Base-by-base conservation (phyloP, 352 stramenopile genomes). In the Pilasporangium apinafurcum region DNA sequence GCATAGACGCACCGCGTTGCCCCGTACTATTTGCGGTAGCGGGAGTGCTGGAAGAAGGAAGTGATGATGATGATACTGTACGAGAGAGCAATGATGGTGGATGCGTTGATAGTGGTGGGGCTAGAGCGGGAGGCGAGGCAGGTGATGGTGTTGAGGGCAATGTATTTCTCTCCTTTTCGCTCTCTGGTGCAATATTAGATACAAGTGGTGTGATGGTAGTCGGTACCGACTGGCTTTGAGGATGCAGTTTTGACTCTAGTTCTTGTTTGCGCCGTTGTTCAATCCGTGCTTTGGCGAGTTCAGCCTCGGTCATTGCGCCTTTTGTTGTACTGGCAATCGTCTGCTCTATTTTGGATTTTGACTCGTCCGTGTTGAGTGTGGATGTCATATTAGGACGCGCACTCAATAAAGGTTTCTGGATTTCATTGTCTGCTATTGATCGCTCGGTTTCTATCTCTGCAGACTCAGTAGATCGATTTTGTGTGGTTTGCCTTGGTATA, bases 261-360 rank as follows among this genome's bases (percentile, higher is more conserved):
- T 86, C 69, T 40, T 73, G 63, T 44, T 81, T 84, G 13, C 76
- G 62, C 0, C 78, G 62, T 10, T 42, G 68, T 51, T 87, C 78
- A 13, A 90, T 72, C 6, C 78, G 69, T 20, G 65, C 56, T 44
- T 79, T 83, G 7, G 78, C 75, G 37, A 90, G 65, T 48, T 90
- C 72, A 5, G 78, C 78, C 51, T 90, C 78, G 5, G 62, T 68
- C 17, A 79, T 48, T 3, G 78, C 78, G 8, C 75, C 72, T 44
- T 86, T 83, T 14, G 61, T 59, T 9, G 68, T 81, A 4, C 67
- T 51, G 9, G 52, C 57, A 6, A 85, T 55, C 3, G 64, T 70
- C 40, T 68, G 29, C 21, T 78, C n/a, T n/a, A n/a, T n/a, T n/a
- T n/a, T n/a, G 59, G 5, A 52, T 47, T 31, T 63, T 78, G 18